Conservation (phyloP, 208 protist species). For the Crithidia sp. region DNA sequence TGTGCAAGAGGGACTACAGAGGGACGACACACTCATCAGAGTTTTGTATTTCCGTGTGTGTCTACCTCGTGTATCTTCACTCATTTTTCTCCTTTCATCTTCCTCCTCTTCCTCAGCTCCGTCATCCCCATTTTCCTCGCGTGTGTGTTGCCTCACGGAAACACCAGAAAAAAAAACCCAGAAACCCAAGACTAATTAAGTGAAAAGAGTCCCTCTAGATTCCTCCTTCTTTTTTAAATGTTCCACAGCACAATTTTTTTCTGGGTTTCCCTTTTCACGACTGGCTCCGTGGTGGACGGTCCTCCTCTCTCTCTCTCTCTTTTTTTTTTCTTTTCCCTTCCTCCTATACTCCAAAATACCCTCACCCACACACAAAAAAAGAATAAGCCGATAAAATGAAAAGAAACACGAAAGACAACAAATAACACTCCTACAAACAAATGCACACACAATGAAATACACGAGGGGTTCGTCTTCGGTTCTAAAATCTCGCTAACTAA, state of each 20-base stretch:
- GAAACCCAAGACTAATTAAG: neutral
- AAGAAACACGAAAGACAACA: too few relatives aligned
- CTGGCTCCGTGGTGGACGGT: neutral
- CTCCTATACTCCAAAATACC: neutral
- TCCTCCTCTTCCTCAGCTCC: too few relatives aligned
- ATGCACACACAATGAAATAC: too few relatives aligned
- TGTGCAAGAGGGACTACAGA: neutral
- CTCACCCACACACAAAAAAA: too few relatives aligned
- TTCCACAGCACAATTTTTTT: neutral
- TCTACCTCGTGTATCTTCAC: neutral
- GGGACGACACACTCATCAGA: neutral
- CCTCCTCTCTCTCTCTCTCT: neutral
- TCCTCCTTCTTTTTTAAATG: neutral
- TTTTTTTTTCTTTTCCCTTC: neutral
- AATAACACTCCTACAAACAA: too few relatives aligned
- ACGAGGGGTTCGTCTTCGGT: too few relatives aligned
- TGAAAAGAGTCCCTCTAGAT: neutral
- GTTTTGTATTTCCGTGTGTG: neutral
- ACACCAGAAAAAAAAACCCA: neutral
- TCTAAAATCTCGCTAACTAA: too few relatives aligned
- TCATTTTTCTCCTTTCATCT: neutral
- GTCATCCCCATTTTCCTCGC: too few relatives aligned
- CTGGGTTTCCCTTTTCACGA: neutral
- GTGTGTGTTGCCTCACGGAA: neutral
- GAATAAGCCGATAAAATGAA: too few relatives aligned